Evolutionary conservation across 441 rosid species (phyloP).

Genomic region (Aleurites moluccanus): DNA sequence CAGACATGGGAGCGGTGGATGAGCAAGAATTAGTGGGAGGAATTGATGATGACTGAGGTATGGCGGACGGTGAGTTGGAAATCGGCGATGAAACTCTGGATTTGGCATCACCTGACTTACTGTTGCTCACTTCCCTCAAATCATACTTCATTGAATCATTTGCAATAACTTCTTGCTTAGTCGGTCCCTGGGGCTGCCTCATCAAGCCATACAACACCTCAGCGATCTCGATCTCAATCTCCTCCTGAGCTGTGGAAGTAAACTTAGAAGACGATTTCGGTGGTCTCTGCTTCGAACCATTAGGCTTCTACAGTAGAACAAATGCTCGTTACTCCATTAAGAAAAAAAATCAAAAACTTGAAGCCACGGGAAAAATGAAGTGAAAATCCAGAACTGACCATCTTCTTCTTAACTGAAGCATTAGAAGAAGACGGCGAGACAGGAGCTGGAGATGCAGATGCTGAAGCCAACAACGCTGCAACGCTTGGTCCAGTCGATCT

Average conservation of each 20-base stretch:
- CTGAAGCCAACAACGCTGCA: constrained; percentile 45
- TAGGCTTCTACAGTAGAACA: constrained; percentile 56
- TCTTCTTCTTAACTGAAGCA: constrained; percentile 74
- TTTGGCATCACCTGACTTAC: constrained; percentile 58
- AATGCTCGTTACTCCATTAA: constrained; percentile 18
- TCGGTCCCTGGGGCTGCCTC: constrained; percentile 74
- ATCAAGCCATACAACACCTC: constrained; percentile 89
- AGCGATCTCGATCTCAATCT: constrained; percentile 95
- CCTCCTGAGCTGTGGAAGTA: constrained; percentile 63
- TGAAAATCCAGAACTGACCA: constrained; percentile 46
- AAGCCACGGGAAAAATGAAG: background rate
- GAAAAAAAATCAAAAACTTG: background rate
- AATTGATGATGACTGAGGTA: constrained; percentile 54
- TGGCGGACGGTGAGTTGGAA: constrained; percentile 52
- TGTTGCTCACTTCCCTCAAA: constrained; percentile 39
- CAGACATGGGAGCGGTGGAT: constrained; percentile 49
- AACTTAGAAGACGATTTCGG: constrained; percentile 63
- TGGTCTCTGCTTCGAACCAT: constrained; percentile 66
- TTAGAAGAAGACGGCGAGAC: constrained; percentile 85
- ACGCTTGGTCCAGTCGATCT: constrained; percentile 61
- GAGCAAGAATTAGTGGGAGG: constrained; percentile 57
- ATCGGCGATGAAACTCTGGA: constrained; percentile 87
- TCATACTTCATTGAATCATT: constrained; percentile 36
- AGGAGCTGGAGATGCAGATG: constrained; percentile 69
- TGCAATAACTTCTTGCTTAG: constrained; percentile 54